Base-by-base conservation (phyloP, 176 grass and related monocot genomes). In the Oryza glaberrima region DNA sequence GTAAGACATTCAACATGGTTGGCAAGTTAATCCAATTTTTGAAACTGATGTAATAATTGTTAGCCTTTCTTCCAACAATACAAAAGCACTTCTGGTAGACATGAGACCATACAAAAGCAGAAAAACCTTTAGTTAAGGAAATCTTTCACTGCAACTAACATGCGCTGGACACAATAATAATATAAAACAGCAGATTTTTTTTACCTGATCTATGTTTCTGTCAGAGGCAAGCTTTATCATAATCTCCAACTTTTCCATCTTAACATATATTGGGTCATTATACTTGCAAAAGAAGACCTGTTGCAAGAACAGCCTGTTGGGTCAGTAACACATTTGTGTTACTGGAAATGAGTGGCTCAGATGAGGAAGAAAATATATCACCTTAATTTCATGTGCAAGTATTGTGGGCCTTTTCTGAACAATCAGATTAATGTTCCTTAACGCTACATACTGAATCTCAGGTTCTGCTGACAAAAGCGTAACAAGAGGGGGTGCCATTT, bases 261-360 rank as follows among this genome's bases (percentile, higher is more conserved):
- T 99, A 75, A 99, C 96, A 89, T 99, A 99, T 77, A 99, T 88
- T 73, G 92, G 92, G 75, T 94, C 94, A 10, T 99, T 99, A 82
- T 99, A 99, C 86, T 99, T 99, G 94, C 96, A 99, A 89, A 99
- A 99, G 90, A 99, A 99, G 63, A 99, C 96, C 96, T 98, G 89
- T 49, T 69, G 69, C 80, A 36, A 80, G 41, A 51, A 44, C 67
- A 81, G 52, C 75, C 22, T 41, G 46, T 80, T 60, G 28, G 51
- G 70, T 83, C 22, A 79, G 52, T 17, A 23, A 61, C 10, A 79
- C 4, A 43, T 25, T 13, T 5, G 40, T 28, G 64, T 79, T 40
- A 17, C 38, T 49, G 69, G 80, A 78, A 77, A 83, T 85, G 12
- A 75, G 52, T 75, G 87, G 76, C 23, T 56, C 16, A n/a, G 81